Conservation (phyloP, 257 asterid genomes). For the Fraxinus pennsylvanica region DNA sequence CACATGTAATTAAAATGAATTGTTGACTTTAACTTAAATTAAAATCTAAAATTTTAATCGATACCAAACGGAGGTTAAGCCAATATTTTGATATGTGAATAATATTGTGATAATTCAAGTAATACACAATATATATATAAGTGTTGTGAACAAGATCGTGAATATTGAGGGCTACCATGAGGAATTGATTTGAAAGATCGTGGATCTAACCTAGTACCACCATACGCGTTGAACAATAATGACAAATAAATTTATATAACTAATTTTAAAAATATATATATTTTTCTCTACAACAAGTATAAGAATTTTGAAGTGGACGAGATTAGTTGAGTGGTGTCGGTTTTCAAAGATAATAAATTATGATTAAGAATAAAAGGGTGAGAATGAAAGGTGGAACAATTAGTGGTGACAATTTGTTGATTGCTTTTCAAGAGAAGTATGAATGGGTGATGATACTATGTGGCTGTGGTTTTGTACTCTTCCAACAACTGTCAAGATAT, state of each 20-base stretch:
- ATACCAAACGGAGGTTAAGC: too few species aligned
- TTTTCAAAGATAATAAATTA: neutral
- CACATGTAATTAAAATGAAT: too few species aligned
- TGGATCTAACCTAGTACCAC: neutral
- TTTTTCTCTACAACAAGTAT: neutral
- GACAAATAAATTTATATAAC: neutral
- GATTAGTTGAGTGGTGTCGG: neutral
- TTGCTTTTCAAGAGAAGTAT: conserved; percentile 9
- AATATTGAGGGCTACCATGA: neutral
- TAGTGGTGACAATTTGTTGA: conserved; percentile 35
- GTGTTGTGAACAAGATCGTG: neutral
- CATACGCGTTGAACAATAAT: neutral
- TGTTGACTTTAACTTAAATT: too few species aligned
- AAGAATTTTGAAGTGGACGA: neutral
- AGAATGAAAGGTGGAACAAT: conserved; percentile 8
- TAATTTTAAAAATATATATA: too few species aligned
- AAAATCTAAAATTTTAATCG: too few species aligned
- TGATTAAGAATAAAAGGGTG: neutral
- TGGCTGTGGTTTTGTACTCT: neutral
- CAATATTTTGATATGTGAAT: too few species aligned
- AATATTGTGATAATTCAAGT: too few species aligned
- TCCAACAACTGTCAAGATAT: neutral
- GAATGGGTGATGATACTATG: conserved; percentile 2
- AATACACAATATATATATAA: too few species aligned
- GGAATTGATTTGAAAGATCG: neutral